A percentile compares a stretch with the other conserved stretches of the same genome.
phyloP scores from a whole-genome alignment of 2,329 filamentous ascomycete genomes.

The Verticillium dahliae region DNA sequence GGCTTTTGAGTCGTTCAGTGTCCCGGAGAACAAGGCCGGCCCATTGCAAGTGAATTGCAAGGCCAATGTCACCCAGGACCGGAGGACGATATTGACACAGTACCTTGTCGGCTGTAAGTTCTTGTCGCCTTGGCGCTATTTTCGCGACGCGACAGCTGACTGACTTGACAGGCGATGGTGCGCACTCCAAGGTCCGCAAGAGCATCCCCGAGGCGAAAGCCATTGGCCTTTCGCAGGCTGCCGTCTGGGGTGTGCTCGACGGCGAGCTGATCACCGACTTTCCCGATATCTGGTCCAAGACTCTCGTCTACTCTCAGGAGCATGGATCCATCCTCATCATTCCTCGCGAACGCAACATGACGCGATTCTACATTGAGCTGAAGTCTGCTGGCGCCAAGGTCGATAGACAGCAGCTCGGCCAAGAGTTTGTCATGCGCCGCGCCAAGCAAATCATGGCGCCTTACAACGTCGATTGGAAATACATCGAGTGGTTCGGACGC shows the following conservation, averaged over 20 bases:
- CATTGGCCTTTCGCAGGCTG: conserved; percentile 45
- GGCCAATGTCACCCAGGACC: conserved; percentile 43
- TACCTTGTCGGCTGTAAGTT: conserved; percentile 61
- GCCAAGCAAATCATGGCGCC: conserved; percentile 55
- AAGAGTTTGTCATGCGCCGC: conserved; percentile 65
- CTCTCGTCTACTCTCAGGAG: conserved; percentile 59
- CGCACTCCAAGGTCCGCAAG: conserved; percentile 63
- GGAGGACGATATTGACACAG: conserved; percentile 45
- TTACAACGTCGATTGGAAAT: conserved; percentile 50
- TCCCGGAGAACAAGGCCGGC: conserved; percentile 33
- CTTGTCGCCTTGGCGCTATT: not conserved
- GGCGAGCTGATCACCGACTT: conserved; percentile 66
- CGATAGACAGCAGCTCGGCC: conserved; percentile 36
- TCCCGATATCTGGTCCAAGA: conserved; percentile 70
- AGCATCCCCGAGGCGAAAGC: conserved; percentile 52
- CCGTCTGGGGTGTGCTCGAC: conserved; percentile 66
- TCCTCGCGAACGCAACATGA: conserved; percentile 67
- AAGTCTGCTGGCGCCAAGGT: conserved; percentile 34
- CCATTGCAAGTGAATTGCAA: conserved; percentile 45
- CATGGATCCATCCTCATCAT: conserved; percentile 68
- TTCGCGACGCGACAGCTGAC: not conserved
- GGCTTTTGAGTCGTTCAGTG: conserved; percentile 53
- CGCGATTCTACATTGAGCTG: conserved; percentile 55
- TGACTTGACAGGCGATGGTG: conserved; percentile 50
- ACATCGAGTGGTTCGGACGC: conserved; percentile 64